These are phyloP conservation scores for Yamadazyma kanchanaburiensis DNA, from an alignment of 1,139 yeast genomes.

Conservation along the genomic window DNA sequence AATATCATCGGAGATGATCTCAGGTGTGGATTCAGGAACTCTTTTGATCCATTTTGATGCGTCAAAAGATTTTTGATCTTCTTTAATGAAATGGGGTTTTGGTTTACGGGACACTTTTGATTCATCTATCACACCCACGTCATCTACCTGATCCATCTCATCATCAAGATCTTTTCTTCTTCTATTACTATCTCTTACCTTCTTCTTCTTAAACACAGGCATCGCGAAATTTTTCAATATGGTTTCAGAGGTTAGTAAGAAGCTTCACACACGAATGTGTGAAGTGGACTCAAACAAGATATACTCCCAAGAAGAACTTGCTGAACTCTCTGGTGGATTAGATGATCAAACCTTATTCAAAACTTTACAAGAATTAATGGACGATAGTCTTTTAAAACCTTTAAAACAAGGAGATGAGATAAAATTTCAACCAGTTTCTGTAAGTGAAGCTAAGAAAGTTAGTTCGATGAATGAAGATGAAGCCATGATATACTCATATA, in stretches of 20 bases:
- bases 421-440: conserved; percentile 69
- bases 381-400: conserved; percentile 64
- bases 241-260: conserved; percentile 50
- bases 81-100: too few relatives aligned
- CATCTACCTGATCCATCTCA: too few relatives aligned
- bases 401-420: conserved; percentile 62
- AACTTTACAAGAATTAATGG: conserved; percentile 63
- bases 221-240: conserved; percentile 4
- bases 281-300: conserved; percentile 41
- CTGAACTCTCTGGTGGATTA: conserved; percentile 33
- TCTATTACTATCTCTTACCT: conserved; percentile 4
- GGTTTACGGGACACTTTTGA: too few relatives aligned
- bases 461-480: conserved; percentile 82
- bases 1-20: not conserved
- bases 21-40: not conserved
- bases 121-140: too few relatives aligned
- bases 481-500: conserved; percentile 84
- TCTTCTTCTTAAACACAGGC: conserved; percentile 21
- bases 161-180: too few relatives aligned
- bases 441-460: conserved; percentile 66
- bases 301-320: conserved; percentile 61
- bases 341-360: conserved; percentile 48
- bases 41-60: too few relatives aligned
- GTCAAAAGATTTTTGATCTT: too few relatives aligned
- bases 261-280: conserved; percentile 60